A percentile compares a stretch with the other conserved stretches of the same genome.
Evolutionary conservation across 495 filamentous ascomycete genomes (phyloP).

Genomic region (Hapsidospora chrysogenum): DNA sequence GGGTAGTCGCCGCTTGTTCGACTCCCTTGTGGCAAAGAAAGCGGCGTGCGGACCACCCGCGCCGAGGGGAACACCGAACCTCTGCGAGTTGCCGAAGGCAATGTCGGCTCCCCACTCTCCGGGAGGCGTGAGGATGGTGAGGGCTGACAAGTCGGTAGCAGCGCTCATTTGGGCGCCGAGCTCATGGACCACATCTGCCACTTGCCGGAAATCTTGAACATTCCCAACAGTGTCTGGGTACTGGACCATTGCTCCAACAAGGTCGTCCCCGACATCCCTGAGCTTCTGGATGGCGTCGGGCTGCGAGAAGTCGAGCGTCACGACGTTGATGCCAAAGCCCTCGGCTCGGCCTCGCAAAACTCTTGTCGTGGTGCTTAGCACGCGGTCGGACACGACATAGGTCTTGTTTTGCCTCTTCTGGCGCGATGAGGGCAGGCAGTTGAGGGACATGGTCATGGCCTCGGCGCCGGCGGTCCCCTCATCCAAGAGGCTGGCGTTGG

Average conservation of each 20-base stretch:
- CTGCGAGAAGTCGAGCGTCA: constrained; percentile 51
- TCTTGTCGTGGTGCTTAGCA: constrained; percentile 80
- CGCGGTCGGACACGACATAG: constrained; percentile 66
- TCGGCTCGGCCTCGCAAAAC: constrained; percentile 81
- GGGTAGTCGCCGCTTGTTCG: constrained; percentile 92
- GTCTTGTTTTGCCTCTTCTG: constrained; percentile 63
- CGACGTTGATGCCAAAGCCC: constrained; percentile 77
- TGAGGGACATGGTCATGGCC: constrained; percentile 91
- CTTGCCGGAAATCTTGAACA: constrained; percentile 52
- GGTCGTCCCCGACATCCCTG: constrained; percentile 58
- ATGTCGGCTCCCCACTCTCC: constrained; percentile 96
- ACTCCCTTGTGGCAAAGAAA: constrained; percentile 87
- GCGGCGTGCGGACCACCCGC: constrained; percentile 93
- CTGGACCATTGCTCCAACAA: constrained; percentile 85
- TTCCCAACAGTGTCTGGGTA: constrained; percentile 87
- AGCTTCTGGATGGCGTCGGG: constrained; percentile 40
- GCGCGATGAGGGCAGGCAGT: constrained; percentile 51
- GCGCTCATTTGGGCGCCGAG: constrained; percentile 72
- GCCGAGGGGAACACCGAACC: constrained; percentile 86
- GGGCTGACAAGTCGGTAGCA: constrained; percentile 78
- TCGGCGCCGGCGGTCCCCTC: constrained; percentile 92
- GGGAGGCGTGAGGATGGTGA: constrained; percentile 81
- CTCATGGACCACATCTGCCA: constrained; percentile 65
- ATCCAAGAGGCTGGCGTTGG: constrained; percentile 89
- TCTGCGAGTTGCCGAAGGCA: constrained; percentile 89